Evolutionary conservation across 768 basidiomycete genomes (phyloP).

Genomic region (Lenzites betulinus): DNA sequence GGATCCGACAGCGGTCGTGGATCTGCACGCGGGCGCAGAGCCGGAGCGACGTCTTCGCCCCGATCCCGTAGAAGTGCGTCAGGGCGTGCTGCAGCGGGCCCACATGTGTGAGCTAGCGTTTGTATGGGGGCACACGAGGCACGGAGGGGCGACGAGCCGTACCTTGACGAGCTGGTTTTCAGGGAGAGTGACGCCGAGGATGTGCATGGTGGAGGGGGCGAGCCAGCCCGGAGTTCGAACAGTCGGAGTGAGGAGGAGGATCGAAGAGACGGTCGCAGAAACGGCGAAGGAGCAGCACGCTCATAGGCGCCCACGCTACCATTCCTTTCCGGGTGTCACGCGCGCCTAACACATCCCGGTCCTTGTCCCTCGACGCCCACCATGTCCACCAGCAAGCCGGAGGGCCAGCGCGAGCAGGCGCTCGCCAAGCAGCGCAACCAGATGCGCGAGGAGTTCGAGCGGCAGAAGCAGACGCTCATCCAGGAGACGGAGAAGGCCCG

Average conservation of each 20-base stretch:
- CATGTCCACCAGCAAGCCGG: constrained; percentile 78
- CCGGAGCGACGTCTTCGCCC: constrained; percentile 68
- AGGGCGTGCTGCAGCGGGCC: constrained; percentile 73
- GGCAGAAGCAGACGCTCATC: constrained; percentile 78
- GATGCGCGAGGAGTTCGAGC: constrained; percentile 79
- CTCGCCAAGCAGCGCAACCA: constrained; percentile 81
- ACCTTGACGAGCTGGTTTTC: constrained; percentile 81
- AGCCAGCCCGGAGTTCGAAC: constrained; percentile 2
- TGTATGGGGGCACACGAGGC: neutral
- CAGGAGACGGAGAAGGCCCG: constrained; percentile 92
- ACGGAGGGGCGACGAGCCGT: neutral
- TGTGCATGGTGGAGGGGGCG: constrained; percentile 48
- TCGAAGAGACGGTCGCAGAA: constrained; percentile 6
- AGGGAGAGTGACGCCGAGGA: constrained; percentile 81
- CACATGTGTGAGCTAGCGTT: neutral
- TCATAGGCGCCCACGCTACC: constrained; percentile 11
- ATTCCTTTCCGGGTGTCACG: constrained; percentile 18
- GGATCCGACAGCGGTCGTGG: constrained; percentile 81
- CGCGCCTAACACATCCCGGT: constrained; percentile 25
- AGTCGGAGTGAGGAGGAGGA: too few relatives aligned
- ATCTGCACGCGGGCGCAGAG: constrained; percentile 93
- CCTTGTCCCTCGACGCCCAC: constrained; percentile 15
- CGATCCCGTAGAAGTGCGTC: constrained; percentile 88
- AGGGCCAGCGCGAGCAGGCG: constrained; percentile 85
- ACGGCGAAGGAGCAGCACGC: neutral